Base-by-base conservation (phyloP, 2,329 filamentous ascomycete genomes). In the Verticillium dahliae region DNA sequence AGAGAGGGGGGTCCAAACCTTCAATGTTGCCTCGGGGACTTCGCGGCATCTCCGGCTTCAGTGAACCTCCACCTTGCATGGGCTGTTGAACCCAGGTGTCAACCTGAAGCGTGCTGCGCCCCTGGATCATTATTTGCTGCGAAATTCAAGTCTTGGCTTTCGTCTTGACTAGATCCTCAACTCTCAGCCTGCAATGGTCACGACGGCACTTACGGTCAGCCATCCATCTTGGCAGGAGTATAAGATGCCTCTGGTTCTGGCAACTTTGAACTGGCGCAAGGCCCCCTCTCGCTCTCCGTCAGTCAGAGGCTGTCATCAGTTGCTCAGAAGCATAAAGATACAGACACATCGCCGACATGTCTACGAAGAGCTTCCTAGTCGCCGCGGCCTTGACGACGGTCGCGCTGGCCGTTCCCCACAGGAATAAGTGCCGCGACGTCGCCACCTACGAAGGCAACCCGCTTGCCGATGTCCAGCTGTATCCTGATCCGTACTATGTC, bases 401-500 rank as follows among this genome's bases (percentile, higher is more conserved):
- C 18, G 63, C 56, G 1, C 56, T 65, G 18, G 64, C 64, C 13
- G 45, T 50, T 11, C 58, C 63, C 18, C 38, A 34, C 13, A 58
- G 35, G 56, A n/a, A 60, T n/a, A 61, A 62, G 60, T 33, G 15
- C 35, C 61, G 63, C 10, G 59, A 60, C 13, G 56, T 58, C 1
- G 65, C 61, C 15, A 62, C 67, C 22, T 69, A 69, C 52, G 65
- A 75, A 11, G 80, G 80, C 11, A 75, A 75, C 64, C 70, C 71
- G n/a, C 74, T 75, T 62, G 56, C 66, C 41, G 69, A 67, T 13
- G 69, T 71, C 41, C 74, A 71, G 60, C 67, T 76, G 39, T 72
- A 73, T 54, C 69, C 74, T 60, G 76, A 78, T 62, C 70, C 73
- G 10, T 73, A 71, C 60, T 76, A 74, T 59, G 69, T 74, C 52